Conservation (phyloP, 176 grass and related monocot genomes). For the Dendrocalamus sinicus region DNA sequence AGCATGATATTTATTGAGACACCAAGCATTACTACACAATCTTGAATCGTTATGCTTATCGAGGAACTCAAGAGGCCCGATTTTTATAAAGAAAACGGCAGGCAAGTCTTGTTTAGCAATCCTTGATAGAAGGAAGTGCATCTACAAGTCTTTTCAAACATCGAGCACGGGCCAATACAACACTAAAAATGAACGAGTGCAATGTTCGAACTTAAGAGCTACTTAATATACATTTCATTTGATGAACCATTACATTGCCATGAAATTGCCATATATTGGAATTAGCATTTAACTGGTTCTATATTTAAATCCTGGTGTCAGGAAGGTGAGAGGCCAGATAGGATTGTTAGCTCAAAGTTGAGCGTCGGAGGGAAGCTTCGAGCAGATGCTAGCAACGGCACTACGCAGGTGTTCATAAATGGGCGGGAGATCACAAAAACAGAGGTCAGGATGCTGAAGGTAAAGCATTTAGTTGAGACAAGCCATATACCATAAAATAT, state of each 20-base stretch:
- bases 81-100: neutral
- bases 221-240: neutral
- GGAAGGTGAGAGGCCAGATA: slow-evolving; percentile 69
- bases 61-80: neutral
- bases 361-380: slow-evolving; percentile 67
- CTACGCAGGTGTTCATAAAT: slow-evolving; percentile 70
- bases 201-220: neutral
- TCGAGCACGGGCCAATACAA: neutral
- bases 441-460: slow-evolving; percentile 71
- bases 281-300: neutral
- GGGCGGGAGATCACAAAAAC: slow-evolving; percentile 73
- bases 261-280: neutral
- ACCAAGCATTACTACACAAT: neutral
- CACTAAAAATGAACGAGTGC: neutral
- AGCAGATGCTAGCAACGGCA: slow-evolving; percentile 68
- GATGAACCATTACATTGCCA: neutral
- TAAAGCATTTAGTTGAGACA: neutral
- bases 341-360: slow-evolving; percentile 70
- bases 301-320: slow-evolving; percentile 31
- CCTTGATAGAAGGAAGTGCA: neutral
- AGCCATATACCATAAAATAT: neutral
- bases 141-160: neutral
- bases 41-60: no score
- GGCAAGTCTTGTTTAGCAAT: neutral
- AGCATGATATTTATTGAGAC: neutral